These are phyloP conservation scores for Phaeotremella fagi DNA, from an alignment of 768 basidiomycete species.

Conservation along the genomic window DNA sequence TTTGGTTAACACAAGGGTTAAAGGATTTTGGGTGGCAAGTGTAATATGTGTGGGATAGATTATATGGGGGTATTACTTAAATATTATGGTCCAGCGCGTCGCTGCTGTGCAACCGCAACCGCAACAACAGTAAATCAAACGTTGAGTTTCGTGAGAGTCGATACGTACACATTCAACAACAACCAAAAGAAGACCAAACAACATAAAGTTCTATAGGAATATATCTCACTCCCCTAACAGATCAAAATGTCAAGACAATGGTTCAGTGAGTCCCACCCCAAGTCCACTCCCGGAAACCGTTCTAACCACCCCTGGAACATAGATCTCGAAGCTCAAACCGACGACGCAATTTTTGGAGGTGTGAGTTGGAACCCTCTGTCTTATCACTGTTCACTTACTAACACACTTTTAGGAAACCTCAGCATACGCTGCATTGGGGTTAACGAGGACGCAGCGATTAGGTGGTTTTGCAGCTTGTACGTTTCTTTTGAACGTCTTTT, in stretches of 20 bases:
- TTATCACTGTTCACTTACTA: too few species aligned
- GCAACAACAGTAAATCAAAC: too few species aligned
- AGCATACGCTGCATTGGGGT: conserved; percentile 71
- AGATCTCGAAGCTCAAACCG: conserved; percentile 44
- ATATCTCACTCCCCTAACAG: neutral
- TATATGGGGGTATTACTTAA: neutral
- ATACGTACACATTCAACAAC: too few species aligned
- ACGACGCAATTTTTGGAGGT: conserved; percentile 45
- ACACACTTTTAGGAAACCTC: conserved; percentile 61
- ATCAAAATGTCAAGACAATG: conserved; percentile 24
- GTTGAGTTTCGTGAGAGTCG: too few species aligned
- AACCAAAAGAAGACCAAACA: too few species aligned
- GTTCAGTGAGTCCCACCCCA: conserved; percentile 23
- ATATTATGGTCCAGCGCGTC: neutral
- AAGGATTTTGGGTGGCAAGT: neutral
- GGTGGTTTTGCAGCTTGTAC: conserved; percentile 84
- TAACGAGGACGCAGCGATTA: conserved; percentile 72
- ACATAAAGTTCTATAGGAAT: too few species aligned
- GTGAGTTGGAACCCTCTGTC: conserved; percentile 15
- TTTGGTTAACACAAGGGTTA: neutral
- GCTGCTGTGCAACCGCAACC: neutral
- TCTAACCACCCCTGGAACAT: neutral
- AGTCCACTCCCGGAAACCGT: neutral
- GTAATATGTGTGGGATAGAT: neutral
- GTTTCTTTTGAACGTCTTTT: conserved; percentile 35